Conservation (phyloP, 495 filamentous ascomycete species). For the Cudoniella acicularis region DNA sequence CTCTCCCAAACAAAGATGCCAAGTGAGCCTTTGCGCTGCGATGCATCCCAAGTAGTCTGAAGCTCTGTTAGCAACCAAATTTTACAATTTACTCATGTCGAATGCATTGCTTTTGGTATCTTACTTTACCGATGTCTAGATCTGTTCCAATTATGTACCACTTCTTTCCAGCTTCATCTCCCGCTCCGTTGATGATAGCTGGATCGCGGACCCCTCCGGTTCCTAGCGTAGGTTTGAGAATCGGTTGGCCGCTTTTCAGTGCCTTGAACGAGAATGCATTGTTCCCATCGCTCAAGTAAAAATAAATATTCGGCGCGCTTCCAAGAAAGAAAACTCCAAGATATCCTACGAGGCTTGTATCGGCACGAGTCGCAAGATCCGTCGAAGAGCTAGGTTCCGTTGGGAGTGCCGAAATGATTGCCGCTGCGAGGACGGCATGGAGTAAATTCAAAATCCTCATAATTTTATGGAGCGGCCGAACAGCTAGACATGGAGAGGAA, state of each 20-base stretch:
- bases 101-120: conserved; percentile 6
- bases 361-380: conserved; percentile 30
- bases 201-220: conserved; percentile 49
- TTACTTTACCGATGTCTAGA: conserved; percentile 45
- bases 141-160: conserved; percentile 55
- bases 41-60: conserved; percentile 49
- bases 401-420: background rate
- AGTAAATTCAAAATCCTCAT: background rate
- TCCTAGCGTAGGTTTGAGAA: conserved; percentile 45
- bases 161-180: conserved; percentile 44
- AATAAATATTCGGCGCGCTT: conserved; percentile 49
- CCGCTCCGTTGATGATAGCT: conserved; percentile 42
- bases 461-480: background rate
- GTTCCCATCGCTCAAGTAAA: conserved; percentile 50
- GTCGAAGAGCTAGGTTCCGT: background rate
- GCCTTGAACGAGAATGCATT: conserved; percentile 42
- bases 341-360: conserved; percentile 41
- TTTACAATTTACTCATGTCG: too few species aligned
- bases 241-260: conserved; percentile 42
- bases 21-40: conserved; percentile 43
- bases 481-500: too few species aligned
- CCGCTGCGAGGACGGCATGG: background rate
- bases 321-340: conserved; percentile 51
- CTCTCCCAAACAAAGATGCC: conserved; percentile 54
- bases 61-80: too few species aligned